Evolutionary conservation across 139 green algal species (phyloP).

Genomic region (Astrephomene gubernaculifera): DNA sequence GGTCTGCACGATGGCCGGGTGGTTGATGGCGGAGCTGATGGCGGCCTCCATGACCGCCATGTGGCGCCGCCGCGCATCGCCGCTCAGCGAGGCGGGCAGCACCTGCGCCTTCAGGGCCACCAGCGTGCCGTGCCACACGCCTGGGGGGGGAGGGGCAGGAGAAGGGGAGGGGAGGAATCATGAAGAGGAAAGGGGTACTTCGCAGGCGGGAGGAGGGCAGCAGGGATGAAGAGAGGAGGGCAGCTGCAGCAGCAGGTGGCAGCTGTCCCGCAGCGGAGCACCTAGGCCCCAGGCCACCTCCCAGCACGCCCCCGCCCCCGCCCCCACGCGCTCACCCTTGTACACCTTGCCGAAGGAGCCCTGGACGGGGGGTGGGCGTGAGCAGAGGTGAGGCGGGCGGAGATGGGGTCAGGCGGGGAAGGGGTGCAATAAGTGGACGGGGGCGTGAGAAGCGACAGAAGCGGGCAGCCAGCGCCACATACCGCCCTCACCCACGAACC

Average conservation of each 20-base stretch:
- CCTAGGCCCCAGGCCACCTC: neutral
- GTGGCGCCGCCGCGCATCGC: slow-evolving; percentile 33
- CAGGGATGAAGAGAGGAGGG: too few species aligned
- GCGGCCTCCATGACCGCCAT: slow-evolving; percentile 54
- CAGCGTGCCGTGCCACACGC: slow-evolving; percentile 29
- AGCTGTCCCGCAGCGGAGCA: too few species aligned
- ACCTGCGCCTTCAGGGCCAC: slow-evolving; percentile 40
- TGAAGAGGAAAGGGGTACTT: too few species aligned
- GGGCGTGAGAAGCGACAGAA: neutral
- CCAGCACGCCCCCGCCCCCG: neutral
- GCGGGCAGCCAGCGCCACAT: neutral
- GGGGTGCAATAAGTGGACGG: too few species aligned
- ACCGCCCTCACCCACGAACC: neutral
- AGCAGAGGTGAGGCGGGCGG: too few species aligned
- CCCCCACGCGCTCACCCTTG: slow-evolving; percentile 2
- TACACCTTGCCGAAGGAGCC: slow-evolving; percentile 41
- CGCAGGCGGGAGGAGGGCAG: too few species aligned
- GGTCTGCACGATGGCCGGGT: slow-evolving; percentile 47
- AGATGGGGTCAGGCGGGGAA: too few species aligned
- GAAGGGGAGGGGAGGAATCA: too few species aligned
- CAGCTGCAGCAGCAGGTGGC: too few species aligned
- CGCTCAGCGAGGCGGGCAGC: slow-evolving; percentile 32
- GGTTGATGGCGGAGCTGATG: slow-evolving; percentile 47
- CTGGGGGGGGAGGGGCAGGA: too few species aligned
- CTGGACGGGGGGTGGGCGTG: neutral